Conservation (phyloP, 2,329 filamentous ascomycete genomes). For the Aspergillus tamarii region DNA sequence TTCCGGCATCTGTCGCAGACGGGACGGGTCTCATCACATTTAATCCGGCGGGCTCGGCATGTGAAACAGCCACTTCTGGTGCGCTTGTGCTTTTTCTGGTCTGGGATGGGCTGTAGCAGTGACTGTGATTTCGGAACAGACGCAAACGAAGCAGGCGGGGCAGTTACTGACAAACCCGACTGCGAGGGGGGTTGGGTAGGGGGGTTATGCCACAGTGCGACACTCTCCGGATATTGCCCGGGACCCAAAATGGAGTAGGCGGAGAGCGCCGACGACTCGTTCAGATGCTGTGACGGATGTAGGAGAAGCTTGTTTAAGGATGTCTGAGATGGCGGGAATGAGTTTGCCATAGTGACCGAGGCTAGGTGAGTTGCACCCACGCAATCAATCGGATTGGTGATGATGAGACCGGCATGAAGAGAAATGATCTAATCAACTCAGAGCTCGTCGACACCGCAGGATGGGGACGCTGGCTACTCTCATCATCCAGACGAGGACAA, state of each 20-base stretch:
- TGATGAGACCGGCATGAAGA: constrained; percentile 19
- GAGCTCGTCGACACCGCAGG: constrained; percentile 14
- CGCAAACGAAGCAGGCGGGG: constrained; percentile 20
- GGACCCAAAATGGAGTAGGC: constrained; percentile 39
- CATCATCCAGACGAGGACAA: constrained; percentile 13
- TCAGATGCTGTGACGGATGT: constrained; percentile 28
- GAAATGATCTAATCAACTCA: constrained; percentile 15
- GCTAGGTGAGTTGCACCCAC: constrained; percentile 24
- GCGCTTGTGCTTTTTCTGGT: constrained; percentile 88
- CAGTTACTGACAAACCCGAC: constrained; percentile 19
- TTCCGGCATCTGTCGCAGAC: constrained; percentile 91
- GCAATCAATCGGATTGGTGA: constrained; percentile 11
- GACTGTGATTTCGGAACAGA: constrained; percentile 36
- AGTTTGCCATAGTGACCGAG: constrained; percentile 33
- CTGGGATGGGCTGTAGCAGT: constrained; percentile 43
- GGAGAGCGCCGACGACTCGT: constrained; percentile 31
- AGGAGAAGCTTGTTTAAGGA: constrained; percentile 32
- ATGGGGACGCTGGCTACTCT: constrained; percentile 13
- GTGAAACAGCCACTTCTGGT: constrained; percentile 94
- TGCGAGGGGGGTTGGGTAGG: constrained; percentile 25
- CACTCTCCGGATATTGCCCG: constrained; percentile 45
- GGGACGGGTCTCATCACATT: constrained; percentile 89
- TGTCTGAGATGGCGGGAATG: constrained; percentile 34
- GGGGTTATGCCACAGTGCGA: constrained; percentile 49
- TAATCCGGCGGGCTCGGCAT: constrained; percentile 85